These are phyloP conservation scores for Verticillium isaacii DNA, from an alignment of 2,329 filamentous ascomycete species.

Conservation along the genomic window DNA sequence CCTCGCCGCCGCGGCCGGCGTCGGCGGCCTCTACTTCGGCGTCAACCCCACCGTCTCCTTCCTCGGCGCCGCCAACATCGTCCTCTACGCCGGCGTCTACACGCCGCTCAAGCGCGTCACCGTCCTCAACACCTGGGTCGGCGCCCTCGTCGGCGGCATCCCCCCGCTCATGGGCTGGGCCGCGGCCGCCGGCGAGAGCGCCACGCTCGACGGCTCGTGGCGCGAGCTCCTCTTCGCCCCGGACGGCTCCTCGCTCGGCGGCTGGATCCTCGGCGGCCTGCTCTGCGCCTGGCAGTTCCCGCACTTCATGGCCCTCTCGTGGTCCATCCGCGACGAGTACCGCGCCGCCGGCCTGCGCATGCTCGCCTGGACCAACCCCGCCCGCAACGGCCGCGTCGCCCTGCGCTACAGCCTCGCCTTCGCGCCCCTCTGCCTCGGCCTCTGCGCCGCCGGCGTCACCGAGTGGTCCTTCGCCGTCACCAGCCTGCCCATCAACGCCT, in stretches of 20 bases:
- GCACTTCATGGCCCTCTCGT: constrained; percentile 93
- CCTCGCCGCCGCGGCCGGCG: constrained; percentile 64
- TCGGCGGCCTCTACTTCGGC: constrained; percentile 74
- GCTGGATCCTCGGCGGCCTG: constrained; percentile 81
- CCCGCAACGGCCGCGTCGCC: constrained; percentile 79
- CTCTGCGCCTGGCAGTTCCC: constrained; percentile 97
- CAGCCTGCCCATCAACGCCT: constrained; percentile 76
- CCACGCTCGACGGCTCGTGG: constrained; percentile 68
- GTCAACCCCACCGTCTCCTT: constrained; percentile 92
- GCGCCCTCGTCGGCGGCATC: constrained; percentile 87
- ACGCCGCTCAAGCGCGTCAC: constrained; percentile 87
- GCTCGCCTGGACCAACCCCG: constrained; percentile 85
- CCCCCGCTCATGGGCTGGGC: constrained; percentile 98
- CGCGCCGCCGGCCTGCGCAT: constrained; percentile 62
- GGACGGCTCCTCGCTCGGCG: constrained; percentile 63
- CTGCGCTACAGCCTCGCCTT: constrained; percentile 81
- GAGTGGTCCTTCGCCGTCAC: constrained; percentile 81
- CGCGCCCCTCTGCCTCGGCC: constrained; percentile 76
- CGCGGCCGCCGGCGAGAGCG: constrained; percentile 84
- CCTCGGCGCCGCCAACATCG: constrained; percentile 79
- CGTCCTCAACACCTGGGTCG: constrained; percentile 90
- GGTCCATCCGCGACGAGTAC: constrained; percentile 87
- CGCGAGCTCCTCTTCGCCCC: constrained; percentile 67
- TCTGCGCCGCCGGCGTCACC: constrained; percentile 77
- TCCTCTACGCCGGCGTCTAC: constrained; percentile 86